These are phyloP conservation scores for Suhomyces sp. DNA, from an alignment of 805 yeast species.

Conservation along the genomic window DNA sequence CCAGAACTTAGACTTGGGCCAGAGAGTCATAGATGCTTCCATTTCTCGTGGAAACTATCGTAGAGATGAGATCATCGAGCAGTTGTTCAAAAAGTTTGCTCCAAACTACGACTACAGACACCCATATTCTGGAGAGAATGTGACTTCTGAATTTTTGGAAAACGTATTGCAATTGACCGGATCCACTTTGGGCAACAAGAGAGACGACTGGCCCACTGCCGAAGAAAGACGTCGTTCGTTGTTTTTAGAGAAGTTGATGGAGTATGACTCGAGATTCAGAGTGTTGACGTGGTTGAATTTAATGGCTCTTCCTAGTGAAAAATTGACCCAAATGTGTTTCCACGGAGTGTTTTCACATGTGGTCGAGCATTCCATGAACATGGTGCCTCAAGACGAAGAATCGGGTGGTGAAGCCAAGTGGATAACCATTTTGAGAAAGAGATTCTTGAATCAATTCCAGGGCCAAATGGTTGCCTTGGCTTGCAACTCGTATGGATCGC, in stretches of 20 bases:
- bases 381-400: conserved; percentile 47
- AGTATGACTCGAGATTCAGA: conserved; percentile 61
- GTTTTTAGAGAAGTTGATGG: conserved; percentile 69
- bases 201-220: conserved; percentile 89
- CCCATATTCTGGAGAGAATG: conserved; percentile 8
- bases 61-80: conserved; percentile 55
- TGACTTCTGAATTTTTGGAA: conserved; percentile 55
- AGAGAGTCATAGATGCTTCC: conserved; percentile 65
- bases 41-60: conserved; percentile 54
- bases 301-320: conserved; percentile 57
- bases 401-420: conserved; percentile 35
- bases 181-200: conserved; percentile 77
- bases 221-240: conserved; percentile 80
- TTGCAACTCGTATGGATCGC: conserved; percentile 88
- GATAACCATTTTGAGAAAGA: conserved; percentile 56
- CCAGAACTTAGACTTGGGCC: conserved; percentile 69
- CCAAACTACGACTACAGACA: conserved; percentile 32
- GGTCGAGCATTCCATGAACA: conserved; percentile 54
- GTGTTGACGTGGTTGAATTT: conserved; percentile 58
- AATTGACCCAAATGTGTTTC: conserved; percentile 68
- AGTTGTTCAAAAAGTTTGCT: conserved; percentile 39
- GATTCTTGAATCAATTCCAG: conserved; percentile 62
- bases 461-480: conserved; percentile 58
- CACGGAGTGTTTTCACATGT: conserved; percentile 93
- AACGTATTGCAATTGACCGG: conserved; percentile 60